Evolutionary conservation across 2,329 filamentous ascomycete species (phyloP), one percentile per base, ranked within the genome.

Genomic region (Fusarium abutilonis): DNA sequence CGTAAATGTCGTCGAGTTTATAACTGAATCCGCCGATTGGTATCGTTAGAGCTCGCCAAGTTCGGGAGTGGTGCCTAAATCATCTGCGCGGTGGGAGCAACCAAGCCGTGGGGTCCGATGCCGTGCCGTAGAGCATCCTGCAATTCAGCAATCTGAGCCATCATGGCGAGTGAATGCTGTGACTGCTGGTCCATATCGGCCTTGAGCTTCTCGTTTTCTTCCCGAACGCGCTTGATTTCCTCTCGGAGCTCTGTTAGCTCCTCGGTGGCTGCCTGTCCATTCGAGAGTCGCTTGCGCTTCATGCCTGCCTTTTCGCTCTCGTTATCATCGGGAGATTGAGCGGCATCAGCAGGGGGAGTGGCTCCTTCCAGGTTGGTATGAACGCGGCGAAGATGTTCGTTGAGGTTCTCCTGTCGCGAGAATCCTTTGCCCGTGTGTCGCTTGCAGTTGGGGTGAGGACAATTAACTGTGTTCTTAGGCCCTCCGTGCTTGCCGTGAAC

Each of bases 401-500:
- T 93, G 4, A 97, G 82, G 70, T 98, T 98, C 77, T 98, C 94
- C 72, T 93, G 91, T 45, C 94, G 87, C 9, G 93, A 96, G 75
- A 98, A 98, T 19, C 93, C 93, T 70, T 92, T 91, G 61, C 92
- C 93, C 0, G 86, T 88, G 71, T 93, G 91, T 34, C 94, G 89
- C 75, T 97, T 97, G 83, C 94, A 98, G 73, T 92, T 92, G 34
- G 82, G 76, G 70, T 94, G 90, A 0, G 93, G 93, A 71, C 94
- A 98, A 79, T 92, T 91, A 51, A 96, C 84, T 3, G 90, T 89
- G 62, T 96, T 93, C 74, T 93, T 93, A 9, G 93, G 92, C 2
- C 92, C 93, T 52, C 92, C 91, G 70, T 96, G 90, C 78, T 94
- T 92, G 75, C 89, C 88, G 76, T 98, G 94, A 1, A 98, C 94